Evolutionary conservation across 495 filamentous ascomycete genomes (phyloP), one percentile per base, ranked within the genome.

Genomic region (Tuber umbilicatum): DNA sequence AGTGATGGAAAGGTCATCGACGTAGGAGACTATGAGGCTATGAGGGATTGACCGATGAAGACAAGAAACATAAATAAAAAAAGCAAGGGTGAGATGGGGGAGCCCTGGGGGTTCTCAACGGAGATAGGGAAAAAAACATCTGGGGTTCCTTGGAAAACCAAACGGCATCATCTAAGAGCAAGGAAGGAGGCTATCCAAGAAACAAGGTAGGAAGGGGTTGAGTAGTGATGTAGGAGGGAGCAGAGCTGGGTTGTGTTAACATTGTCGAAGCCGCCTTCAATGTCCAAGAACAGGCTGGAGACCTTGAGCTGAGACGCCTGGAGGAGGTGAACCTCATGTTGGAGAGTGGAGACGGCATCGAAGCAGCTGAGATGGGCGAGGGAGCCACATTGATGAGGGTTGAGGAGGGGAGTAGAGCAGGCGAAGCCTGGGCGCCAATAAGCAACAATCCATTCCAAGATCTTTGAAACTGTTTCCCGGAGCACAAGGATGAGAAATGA

Each of bases 231-330:
- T 21, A 47, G 9, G 0, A 23, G 41, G 1, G 45, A 10, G n/a
- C 1, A 0, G 9, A 50, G 71, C n/a, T 23, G 1, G 71, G 6
- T 3, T 31, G 21, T 10, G 0, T 64, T 23, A 31, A 64, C 23
- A 50, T 73, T 68, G 35, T 68, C 50, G 31, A 73, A 73, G 45
- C 71, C 37, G 10, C 70, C 40, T 43, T 72, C 37, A 16, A 72
- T 55, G 42, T 47, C 70, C 21, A 47, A 2, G 41, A 72, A 72
- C 0, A 72, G 70, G 1, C 1, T 50, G 5, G 43, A 37, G 23
- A 27, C 17, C 38, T 72, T 50, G 4, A 31, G 43, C 16, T 27
- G 2, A 6, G 38, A 16, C 0, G 7, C 4, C 12, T 72, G 70
- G 0, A 73, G n/a, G 12, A 68, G 47, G 0, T 31, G 14, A 7